A percentile compares a stretch with the other conserved stretches of the same genome.
Evolutionary conservation across 306 rosid genomes (phyloP).

Genomic region (Vigna hirtella): DNA sequence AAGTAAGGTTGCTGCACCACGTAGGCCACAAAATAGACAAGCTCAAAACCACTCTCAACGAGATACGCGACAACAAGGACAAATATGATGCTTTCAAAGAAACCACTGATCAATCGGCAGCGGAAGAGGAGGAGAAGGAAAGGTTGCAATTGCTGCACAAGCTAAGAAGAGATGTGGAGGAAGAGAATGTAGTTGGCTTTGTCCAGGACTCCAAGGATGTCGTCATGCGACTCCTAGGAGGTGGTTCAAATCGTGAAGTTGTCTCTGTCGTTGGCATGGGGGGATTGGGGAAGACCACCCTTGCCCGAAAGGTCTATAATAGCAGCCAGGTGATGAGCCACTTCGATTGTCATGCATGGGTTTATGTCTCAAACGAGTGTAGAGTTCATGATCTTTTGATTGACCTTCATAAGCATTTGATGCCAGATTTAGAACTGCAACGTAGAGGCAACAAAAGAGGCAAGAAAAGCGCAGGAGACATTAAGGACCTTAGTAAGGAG

Average conservation of each 20-base stretch:
- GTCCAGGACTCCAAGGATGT: background rate
- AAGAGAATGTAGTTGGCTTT: slow-evolving; percentile 27
- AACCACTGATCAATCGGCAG: background rate
- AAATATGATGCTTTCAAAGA: background rate
- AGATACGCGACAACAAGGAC: slow-evolving; percentile 18
- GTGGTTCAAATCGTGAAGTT: background rate
- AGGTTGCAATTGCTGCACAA: background rate
- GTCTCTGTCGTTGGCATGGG: slow-evolving; percentile 26
- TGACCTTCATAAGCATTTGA: background rate
- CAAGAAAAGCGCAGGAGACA: background rate
- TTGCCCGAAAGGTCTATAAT: slow-evolving; percentile 31
- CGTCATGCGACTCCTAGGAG: background rate
- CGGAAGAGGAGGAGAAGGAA: background rate
- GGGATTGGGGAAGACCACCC: slow-evolving; percentile 43
- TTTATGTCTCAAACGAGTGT: background rate
- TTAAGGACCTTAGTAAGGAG: background rate
- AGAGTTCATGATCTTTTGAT: background rate
- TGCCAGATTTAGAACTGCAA: background rate
- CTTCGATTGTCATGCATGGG: background rate
- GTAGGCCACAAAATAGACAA: background rate
- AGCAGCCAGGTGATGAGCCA: too few species aligned
- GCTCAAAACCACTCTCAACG: background rate
- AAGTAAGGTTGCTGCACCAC: background rate
- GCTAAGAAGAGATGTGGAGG: slow-evolving; percentile 26
- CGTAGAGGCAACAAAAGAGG: background rate